These are phyloP conservation scores for Mangifera indica DNA, from an alignment of 345 rosid species.

Conservation along the genomic window DNA sequence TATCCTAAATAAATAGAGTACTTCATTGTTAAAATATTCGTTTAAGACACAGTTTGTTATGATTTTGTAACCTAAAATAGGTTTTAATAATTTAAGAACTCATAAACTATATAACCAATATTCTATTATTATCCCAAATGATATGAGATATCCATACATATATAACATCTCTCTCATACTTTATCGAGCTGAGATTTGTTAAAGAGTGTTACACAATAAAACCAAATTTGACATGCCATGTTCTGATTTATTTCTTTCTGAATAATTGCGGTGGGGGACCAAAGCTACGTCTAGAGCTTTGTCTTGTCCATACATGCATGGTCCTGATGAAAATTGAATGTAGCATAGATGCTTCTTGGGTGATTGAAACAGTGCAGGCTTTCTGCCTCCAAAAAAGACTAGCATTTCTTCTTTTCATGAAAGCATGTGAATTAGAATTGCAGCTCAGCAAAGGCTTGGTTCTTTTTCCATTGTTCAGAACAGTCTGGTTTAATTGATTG, in stretches of 20 bases:
- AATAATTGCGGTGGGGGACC: slow-evolving; percentile 35
- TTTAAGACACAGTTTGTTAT: too few relatives aligned
- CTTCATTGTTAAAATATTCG: too few relatives aligned
- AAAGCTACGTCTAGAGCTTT: background rate
- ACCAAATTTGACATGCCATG: background rate
- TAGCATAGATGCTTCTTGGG: slow-evolving; percentile 11
- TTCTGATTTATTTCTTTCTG: background rate
- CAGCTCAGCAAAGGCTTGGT: background rate
- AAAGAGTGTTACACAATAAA: background rate
- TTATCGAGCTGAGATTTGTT: too few relatives aligned
- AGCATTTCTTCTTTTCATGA: background rate
- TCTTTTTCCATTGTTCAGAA: background rate
- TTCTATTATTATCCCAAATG: too few relatives aligned
- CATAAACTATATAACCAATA: too few relatives aligned
- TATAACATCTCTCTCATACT: too few relatives aligned
- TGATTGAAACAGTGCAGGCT: slow-evolving; percentile 20
- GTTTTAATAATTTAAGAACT: too few relatives aligned
- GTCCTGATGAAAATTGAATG: slow-evolving; percentile 8
- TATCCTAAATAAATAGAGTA: too few relatives aligned
- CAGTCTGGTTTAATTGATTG: background rate
- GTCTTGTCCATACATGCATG: slow-evolving; percentile 4
- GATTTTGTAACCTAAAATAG: too few relatives aligned
- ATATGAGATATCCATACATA: too few relatives aligned
- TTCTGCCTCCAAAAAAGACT: background rate
- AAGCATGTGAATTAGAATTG: background rate